phyloP scores from a whole-genome alignment of 805 yeast species.

The Zygoascus biomembranicola region DNA sequence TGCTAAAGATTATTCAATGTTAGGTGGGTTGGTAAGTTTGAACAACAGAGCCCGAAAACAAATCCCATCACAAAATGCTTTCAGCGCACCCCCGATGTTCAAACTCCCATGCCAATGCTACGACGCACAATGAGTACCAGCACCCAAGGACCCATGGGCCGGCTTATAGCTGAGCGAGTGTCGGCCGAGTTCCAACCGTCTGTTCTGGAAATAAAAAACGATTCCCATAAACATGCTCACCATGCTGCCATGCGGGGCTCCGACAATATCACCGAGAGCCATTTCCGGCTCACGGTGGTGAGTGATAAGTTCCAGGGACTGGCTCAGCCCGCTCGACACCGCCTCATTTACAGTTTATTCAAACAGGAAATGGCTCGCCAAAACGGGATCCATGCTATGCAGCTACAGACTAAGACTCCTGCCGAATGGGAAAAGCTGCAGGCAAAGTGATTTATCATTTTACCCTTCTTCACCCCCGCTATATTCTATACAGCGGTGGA shows the following conservation, averaged over 20 bases:
- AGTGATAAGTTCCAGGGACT: slow-evolving; percentile 61
- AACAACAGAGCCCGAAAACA: not conserved
- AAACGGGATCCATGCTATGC: slow-evolving; percentile 81
- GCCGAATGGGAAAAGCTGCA: slow-evolving; percentile 32
- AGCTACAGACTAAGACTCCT: slow-evolving; percentile 71
- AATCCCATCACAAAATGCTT: not conserved
- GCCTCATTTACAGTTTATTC: slow-evolving; percentile 60
- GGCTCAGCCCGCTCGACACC: slow-evolving; percentile 64
- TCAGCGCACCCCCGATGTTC: too few species aligned
- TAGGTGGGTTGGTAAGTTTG: not conserved
- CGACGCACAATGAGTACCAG: not conserved
- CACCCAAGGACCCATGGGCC: slow-evolving; percentile 14
- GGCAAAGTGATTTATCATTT: not conserved
- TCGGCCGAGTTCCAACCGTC: slow-evolving; percentile 36
- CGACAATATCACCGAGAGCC: slow-evolving; percentile 65
- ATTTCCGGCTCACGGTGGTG: slow-evolving; percentile 66
- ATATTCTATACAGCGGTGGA: too few species aligned
- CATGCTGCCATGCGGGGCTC: slow-evolving; percentile 79
- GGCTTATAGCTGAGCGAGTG: slow-evolving; percentile 39
- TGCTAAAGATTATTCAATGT: not conserved
- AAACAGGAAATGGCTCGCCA: slow-evolving; percentile 57
- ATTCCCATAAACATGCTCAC: slow-evolving; percentile 80
- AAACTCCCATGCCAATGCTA: not conserved
- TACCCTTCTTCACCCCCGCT: too few species aligned
- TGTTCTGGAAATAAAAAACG: slow-evolving; percentile 53